Percentiles rank a stretch among this genome's conserved stretches.
These are phyloP conservation scores for Sarocladium strictum DNA, from an alignment of 2,329 filamentous ascomycete genomes.

Conservation along the genomic window DNA sequence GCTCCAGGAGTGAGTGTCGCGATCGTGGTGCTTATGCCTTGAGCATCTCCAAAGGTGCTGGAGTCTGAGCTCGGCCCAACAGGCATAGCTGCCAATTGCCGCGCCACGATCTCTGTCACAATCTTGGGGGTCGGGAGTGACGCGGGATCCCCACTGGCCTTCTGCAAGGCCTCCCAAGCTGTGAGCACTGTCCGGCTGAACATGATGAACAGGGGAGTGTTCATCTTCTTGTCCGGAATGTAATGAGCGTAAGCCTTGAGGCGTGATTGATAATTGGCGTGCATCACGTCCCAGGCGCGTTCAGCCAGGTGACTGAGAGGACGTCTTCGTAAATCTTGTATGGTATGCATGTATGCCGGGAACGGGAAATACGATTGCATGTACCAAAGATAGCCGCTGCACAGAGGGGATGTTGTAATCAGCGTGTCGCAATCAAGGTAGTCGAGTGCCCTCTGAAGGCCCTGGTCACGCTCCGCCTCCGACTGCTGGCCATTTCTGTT, in stretches of 20 bases:
- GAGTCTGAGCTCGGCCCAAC: background rate
- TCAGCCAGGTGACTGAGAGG: conserved; percentile 17
- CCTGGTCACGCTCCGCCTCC: conserved; percentile 22
- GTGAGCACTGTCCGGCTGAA: conserved; percentile 9
- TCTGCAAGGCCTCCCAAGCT: conserved; percentile 5
- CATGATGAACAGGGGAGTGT: conserved; percentile 8
- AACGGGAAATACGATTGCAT: conserved; percentile 31
- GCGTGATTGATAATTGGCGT: conserved; percentile 16
- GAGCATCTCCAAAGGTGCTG: background rate
- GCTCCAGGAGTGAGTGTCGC: background rate
- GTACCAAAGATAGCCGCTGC: conserved; percentile 31
- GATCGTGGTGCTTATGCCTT: background rate
- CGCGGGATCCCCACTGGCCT: background rate
- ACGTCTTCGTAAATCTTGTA: conserved; percentile 25
- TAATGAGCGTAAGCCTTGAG: conserved; percentile 7
- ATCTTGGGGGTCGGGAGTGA: background rate
- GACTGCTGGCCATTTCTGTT: conserved; percentile 17
- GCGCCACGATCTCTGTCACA: background rate
- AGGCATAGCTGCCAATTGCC: background rate
- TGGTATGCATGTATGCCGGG: conserved; percentile 32
- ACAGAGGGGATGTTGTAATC: conserved; percentile 23
- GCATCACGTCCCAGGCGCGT: conserved; percentile 26
- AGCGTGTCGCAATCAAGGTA: conserved; percentile 32
- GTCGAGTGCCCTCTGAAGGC: conserved; percentile 22
- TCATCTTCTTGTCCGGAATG: conserved; percentile 3